Evolutionary conservation across 1,284 basidiomycete species (phyloP), one percentile per base, ranked within the genome.

Genomic region (Apiotrichum brassicae): DNA sequence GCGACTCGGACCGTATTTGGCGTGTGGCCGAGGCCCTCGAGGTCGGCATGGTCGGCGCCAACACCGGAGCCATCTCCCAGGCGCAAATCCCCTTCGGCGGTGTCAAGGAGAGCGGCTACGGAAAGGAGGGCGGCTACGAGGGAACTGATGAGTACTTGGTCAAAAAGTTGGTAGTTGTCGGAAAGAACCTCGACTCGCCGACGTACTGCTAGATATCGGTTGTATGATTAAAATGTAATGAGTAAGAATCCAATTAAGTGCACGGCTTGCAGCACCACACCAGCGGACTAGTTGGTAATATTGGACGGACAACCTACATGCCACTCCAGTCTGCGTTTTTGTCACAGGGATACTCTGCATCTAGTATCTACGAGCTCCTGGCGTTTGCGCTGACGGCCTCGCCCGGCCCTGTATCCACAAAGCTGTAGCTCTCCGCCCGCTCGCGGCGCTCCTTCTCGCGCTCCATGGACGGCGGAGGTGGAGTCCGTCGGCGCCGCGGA

Each of bases 21-120:
- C 81, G 94, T 39, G 92, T 99, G n/a, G 90, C 92, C n/a, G 94
- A 97, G 74, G 86, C 82, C 53, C 77, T 98, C 39, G 89, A 99
- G 73, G 89, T 92, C 4, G 95, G 95, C 8, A 97, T 98, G 68
- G 68, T 75, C 38, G 75, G 70, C 20, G 68, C 65, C 48, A 95
- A 95, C 74, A 91, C 89, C 0, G 88, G 88, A 37, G 62, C 65
- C 40, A 67, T 70, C 50, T 65, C 63, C 2, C 84, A 87, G 70
- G 84, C 86, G 36, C 77, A 78, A 14, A 85, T 91, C 75, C 91
- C 91, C 22, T 98, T 99, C 65, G 95, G 95, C 35, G 95, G 95
- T 14, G 76, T 69, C 57, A 72, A 72, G 59, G 65, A 72, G 55
- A 63, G 61, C 20, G 70, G 70, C 20, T 68, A 69, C 45, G 68